Evolutionary conservation across 1,139 yeast species (phyloP).

Genomic region (Taphrina pruni): DNA sequence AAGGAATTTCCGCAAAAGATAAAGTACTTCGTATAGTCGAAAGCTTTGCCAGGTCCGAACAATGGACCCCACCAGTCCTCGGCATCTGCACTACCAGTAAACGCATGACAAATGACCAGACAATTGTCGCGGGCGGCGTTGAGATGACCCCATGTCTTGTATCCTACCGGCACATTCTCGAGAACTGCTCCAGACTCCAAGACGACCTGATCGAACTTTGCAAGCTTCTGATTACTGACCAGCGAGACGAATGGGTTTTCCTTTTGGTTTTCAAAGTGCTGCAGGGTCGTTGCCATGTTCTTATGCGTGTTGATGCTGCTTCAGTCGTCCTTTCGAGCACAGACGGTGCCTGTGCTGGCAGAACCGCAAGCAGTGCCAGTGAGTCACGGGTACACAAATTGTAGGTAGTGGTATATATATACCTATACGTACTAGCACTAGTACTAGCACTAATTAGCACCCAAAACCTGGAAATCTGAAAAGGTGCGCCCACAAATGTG

Average conservation of each 20-base stretch:
- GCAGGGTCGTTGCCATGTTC: conserved; percentile 3
- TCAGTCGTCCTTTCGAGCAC: too few species aligned
- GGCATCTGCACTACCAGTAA: conserved; percentile 94
- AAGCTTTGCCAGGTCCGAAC: conserved; percentile 81
- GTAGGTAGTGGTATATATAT: too few species aligned
- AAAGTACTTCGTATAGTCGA: conserved; percentile 86
- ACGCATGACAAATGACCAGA: conserved; percentile 88
- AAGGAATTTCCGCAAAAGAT: conserved; percentile 85
- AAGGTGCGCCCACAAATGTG: background rate
- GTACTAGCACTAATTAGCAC: too few species aligned
- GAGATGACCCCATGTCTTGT: conserved; percentile 90
- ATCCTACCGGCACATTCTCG: conserved; percentile 83
- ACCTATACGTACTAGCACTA: too few species aligned
- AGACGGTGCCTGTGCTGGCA: too few species aligned
- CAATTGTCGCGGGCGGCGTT: conserved; percentile 72
- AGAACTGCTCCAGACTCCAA: conserved; percentile 85
- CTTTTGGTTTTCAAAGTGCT: conserved; percentile 23
- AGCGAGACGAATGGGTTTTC: conserved; percentile 71
- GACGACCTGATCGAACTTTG: conserved; percentile 73
- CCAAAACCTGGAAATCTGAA: too few species aligned
- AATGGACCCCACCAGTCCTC: conserved; percentile 99
- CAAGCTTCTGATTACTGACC: conserved; percentile 81
- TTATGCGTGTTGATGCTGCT: too few species aligned
- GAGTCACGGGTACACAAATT: too few species aligned
- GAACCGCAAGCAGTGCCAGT: too few species aligned